A percentile compares a stretch with the other conserved stretches of the same genome.
phyloP scores from a whole-genome alignment of 106 monocot genomes.

The Dendrobium chrysotoxum region DNA sequence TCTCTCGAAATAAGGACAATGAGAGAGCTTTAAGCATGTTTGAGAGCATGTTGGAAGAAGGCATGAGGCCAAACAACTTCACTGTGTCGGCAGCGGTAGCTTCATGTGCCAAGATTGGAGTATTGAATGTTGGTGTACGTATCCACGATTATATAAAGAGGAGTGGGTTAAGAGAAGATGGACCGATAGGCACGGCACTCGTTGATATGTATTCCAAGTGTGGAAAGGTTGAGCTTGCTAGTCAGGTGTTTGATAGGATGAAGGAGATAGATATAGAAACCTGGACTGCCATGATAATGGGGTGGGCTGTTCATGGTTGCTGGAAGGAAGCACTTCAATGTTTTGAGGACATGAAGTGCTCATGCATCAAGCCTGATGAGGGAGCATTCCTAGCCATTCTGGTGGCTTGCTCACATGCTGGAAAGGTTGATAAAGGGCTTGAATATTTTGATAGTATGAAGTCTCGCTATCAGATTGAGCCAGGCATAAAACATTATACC shows the following conservation, averaged over 20 bases:
- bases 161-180: slow-evolving; percentile 6
- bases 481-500: slow-evolving; percentile 33
- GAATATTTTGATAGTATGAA: slow-evolving; percentile 29
- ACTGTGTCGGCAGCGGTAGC: slow-evolving; percentile 18
- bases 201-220: slow-evolving; percentile 40
- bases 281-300: slow-evolving; percentile 45
- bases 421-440: slow-evolving; percentile 24
- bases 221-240: slow-evolving; percentile 25
- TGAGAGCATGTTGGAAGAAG: slow-evolving; percentile 18
- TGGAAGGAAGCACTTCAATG: slow-evolving; percentile 23
- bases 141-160: slow-evolving; percentile 20
- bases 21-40: slow-evolving; percentile 13
- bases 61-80: slow-evolving; percentile 21
- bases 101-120: slow-evolving; percentile 25
- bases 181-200: slow-evolving; percentile 22
- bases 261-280: slow-evolving; percentile 13
- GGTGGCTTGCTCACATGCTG: slow-evolving; percentile 28
- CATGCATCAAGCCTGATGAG: slow-evolving; percentile 20
- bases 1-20: slow-evolving; percentile 12
- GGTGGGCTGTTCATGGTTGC: slow-evolving; percentile 28
- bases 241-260: slow-evolving; percentile 26
- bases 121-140: slow-evolving; percentile 14
- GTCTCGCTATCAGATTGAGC: slow-evolving; percentile 17
- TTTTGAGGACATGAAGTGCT: slow-evolving; percentile 30
- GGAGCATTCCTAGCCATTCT: slow-evolving; percentile 28